phyloP scores from a whole-genome alignment of 495 filamentous ascomycete species.

The Chaetomium tenue region DNA sequence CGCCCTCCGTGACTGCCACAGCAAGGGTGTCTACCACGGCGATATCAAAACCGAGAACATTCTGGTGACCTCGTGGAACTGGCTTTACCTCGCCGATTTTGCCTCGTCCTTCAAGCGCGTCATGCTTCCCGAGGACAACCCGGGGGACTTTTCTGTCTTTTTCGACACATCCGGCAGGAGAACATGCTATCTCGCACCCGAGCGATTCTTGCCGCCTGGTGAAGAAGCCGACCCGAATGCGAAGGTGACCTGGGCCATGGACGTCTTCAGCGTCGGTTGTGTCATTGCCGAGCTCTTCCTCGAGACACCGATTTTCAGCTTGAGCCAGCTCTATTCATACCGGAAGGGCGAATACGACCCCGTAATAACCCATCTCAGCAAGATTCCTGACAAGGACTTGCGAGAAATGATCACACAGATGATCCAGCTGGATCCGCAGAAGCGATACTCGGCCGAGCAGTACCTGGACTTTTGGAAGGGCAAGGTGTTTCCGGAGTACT shows the following conservation, averaged over 20 bases:
- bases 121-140: constrained; percentile 93
- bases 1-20: constrained; percentile 88
- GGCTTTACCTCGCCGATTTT: constrained; percentile 96
- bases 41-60: constrained; percentile 99
- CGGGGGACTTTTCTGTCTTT: constrained; percentile 94
- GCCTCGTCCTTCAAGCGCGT: constrained; percentile 94
- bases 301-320: constrained; percentile 88
- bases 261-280: constrained; percentile 95
- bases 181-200: constrained; percentile 96
- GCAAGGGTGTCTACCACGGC: constrained; percentile 87
- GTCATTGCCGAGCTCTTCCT: constrained; percentile 97
- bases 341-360: constrained; percentile 91
- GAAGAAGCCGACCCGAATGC: constrained; percentile 60
- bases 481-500: constrained; percentile 93
- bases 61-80: constrained; percentile 98
- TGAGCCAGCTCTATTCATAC: constrained; percentile 94
- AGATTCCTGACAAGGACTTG: constrained; percentile 84
- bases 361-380: constrained; percentile 69
- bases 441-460: constrained; percentile 89
- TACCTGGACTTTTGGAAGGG: constrained; percentile 88
- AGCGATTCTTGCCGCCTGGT: constrained; percentile 75
- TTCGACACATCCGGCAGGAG: constrained; percentile 90
- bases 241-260: constrained; percentile 83
- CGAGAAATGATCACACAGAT: constrained; percentile 87
- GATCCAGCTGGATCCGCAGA: constrained; percentile 90